Evolutionary conservation across 2,329 filamentous ascomycete species (phyloP).

Genomic region (Cladosporium sp.): DNA sequence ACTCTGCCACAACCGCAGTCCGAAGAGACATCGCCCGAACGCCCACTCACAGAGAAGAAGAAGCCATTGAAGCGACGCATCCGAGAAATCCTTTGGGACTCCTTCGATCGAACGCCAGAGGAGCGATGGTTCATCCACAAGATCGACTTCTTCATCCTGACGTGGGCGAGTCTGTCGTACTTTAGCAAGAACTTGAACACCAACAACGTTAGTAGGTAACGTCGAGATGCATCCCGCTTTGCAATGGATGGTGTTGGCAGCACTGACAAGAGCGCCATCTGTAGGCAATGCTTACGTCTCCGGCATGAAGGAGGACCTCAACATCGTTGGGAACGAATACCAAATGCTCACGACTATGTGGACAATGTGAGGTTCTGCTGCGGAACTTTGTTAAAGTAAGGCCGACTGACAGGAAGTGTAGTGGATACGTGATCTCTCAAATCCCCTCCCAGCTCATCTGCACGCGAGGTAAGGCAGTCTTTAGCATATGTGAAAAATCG

Average conservation of each 20-base stretch:
- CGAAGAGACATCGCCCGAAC: neutral
- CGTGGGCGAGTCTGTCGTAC: slow-evolving; percentile 1
- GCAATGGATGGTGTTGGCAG: neutral
- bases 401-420: neutral
- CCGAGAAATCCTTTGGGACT: neutral
- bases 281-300: slow-evolving; percentile 51
- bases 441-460: slow-evolving; percentile 1
- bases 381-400: neutral
- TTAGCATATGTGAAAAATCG: neutral
- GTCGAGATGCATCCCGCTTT: neutral
- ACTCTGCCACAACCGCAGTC: neutral
- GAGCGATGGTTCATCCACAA: slow-evolving; percentile 5
- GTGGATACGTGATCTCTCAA: neutral
- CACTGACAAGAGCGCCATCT: neutral
- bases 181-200: slow-evolving; percentile 7
- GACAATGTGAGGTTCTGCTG: neutral
- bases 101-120: neutral
- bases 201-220: neutral
- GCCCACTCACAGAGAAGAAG: neutral
- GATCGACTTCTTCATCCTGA: slow-evolving; percentile 3
- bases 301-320: slow-evolving; percentile 56
- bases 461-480: neutral
- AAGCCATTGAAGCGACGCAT: neutral
- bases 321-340: slow-evolving; percentile 56
- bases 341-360: slow-evolving; percentile 10